Conservation (phyloP, 1,139 yeast genomes). For the Yueomyces sp. region DNA sequence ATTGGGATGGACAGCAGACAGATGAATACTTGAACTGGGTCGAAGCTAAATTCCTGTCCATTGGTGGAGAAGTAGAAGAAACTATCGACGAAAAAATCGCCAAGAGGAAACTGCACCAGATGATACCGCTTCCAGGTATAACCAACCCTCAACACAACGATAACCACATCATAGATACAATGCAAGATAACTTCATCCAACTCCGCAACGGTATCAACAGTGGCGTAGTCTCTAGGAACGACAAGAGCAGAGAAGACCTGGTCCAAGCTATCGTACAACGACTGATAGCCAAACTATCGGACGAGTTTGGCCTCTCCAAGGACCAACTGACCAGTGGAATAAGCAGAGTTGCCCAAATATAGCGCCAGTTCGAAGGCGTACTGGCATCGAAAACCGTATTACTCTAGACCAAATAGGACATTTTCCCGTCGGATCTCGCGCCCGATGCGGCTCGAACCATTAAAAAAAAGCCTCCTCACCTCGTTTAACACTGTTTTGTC, state of each 20-base stretch:
- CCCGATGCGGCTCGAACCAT: too few species aligned
- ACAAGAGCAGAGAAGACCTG: background rate
- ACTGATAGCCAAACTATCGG: background rate
- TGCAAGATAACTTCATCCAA: background rate
- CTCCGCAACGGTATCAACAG: background rate
- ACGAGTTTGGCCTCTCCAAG: background rate
- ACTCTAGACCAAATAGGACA: too few species aligned
- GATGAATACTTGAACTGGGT: slow-evolving; percentile 19
- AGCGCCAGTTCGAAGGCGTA: too few species aligned
- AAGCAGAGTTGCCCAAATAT: too few species aligned
- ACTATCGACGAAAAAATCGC: slow-evolving; percentile 22
- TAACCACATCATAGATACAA: background rate
- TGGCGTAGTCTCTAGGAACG: background rate
- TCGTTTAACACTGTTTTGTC: too few species aligned
- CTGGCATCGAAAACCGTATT: too few species aligned
- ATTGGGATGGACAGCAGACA: slow-evolving; percentile 13
- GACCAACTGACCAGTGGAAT: background rate
- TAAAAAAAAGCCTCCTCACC: too few species aligned
- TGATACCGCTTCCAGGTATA: slow-evolving; percentile 13
- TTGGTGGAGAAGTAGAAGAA: slow-evolving; percentile 1
- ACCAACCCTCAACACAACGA: too few species aligned
- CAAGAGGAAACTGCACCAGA: slow-evolving; percentile 15
- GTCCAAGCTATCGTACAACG: background rate
- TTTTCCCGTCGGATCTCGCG: too few species aligned
- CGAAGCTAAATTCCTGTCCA: slow-evolving; percentile 12